Conservation (phyloP, 1,284 basidiomycete species). For the Ceratobasidium papillatum region DNA sequence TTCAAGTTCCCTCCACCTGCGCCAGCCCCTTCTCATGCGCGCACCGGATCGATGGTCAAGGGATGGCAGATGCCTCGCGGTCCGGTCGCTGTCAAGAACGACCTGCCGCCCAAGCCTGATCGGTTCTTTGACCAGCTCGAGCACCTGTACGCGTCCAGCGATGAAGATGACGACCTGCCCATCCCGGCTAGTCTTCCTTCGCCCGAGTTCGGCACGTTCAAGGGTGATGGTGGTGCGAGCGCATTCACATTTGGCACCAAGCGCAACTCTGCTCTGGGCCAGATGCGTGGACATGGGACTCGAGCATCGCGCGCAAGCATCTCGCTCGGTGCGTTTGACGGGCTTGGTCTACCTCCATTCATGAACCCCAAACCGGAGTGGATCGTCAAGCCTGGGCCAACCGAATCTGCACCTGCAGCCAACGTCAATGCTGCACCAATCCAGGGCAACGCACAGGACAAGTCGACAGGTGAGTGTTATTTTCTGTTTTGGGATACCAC, state of each 20-base stretch:
- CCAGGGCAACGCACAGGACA: neutral
- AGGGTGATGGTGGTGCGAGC: slow-evolving; percentile 30
- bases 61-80: slow-evolving; percentile 36
- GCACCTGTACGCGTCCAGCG: slow-evolving; percentile 24
- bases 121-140: slow-evolving; percentile 34
- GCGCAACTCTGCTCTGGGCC: neutral
- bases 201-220: slow-evolving; percentile 33
- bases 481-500: neutral
- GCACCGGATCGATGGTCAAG: slow-evolving; percentile 28
- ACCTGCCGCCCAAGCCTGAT: slow-evolving; percentile 12
- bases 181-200: neutral
- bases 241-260: slow-evolving; percentile 31
- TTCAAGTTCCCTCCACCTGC: slow-evolving; percentile 11
- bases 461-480: slow-evolving; percentile 3
- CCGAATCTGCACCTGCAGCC: neutral
- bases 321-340: slow-evolving; percentile 25
- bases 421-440: neutral
- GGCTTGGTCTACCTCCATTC: slow-evolving; percentile 23
- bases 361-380: slow-evolving; percentile 34
- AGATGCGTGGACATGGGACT: slow-evolving; percentile 13
- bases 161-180: slow-evolving; percentile 6
- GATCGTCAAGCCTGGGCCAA: slow-evolving; percentile 16
- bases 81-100: neutral
- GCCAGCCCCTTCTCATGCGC: neutral
- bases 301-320: slow-evolving; percentile 29